Conservation (phyloP, 2,329 filamentous ascomycete species). For the Penicillium sp. region DNA sequence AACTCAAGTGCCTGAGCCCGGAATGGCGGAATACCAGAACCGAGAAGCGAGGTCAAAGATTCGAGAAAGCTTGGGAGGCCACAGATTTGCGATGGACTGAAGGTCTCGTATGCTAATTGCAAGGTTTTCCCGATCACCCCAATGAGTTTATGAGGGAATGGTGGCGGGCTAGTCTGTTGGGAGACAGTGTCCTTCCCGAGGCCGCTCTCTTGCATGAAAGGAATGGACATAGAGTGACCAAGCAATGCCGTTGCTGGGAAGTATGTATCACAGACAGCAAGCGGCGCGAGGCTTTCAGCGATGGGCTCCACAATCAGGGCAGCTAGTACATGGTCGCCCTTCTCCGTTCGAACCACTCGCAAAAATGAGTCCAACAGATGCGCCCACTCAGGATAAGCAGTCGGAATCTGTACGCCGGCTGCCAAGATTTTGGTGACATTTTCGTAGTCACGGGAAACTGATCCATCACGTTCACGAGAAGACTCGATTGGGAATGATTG, state of each 20-base stretch:
- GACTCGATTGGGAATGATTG: constrained; percentile 45
- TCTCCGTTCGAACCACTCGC: constrained; percentile 62
- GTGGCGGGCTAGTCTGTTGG: neutral
- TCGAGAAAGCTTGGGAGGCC: constrained; percentile 56
- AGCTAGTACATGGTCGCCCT: constrained; percentile 69
- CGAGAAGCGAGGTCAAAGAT: constrained; percentile 59
- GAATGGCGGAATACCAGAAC: constrained; percentile 54
- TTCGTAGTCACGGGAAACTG: constrained; percentile 68
- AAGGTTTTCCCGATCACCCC: constrained; percentile 61
- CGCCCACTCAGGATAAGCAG: constrained; percentile 43
- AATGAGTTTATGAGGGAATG: constrained; percentile 62
- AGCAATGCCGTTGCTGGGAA: constrained; percentile 42
- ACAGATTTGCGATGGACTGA: constrained; percentile 45
- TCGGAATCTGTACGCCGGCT: constrained; percentile 53
- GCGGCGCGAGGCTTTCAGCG: constrained; percentile 56
- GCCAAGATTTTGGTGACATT: constrained; percentile 71
- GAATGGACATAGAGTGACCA: constrained; percentile 40
- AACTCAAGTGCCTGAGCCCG: constrained; percentile 61
- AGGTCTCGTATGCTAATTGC: constrained; percentile 56
- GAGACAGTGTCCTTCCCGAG: constrained; percentile 5
- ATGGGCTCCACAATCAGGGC: constrained; percentile 73
- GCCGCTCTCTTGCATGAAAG: constrained; percentile 25
- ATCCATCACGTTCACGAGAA: constrained; percentile 54
- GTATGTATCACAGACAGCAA: constrained; percentile 31
- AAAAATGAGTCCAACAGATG: constrained; percentile 63